These are phyloP conservation scores for Calonectria naviculata DNA, from an alignment of 2,329 filamentous ascomycete genomes.

Conservation along the genomic window DNA sequence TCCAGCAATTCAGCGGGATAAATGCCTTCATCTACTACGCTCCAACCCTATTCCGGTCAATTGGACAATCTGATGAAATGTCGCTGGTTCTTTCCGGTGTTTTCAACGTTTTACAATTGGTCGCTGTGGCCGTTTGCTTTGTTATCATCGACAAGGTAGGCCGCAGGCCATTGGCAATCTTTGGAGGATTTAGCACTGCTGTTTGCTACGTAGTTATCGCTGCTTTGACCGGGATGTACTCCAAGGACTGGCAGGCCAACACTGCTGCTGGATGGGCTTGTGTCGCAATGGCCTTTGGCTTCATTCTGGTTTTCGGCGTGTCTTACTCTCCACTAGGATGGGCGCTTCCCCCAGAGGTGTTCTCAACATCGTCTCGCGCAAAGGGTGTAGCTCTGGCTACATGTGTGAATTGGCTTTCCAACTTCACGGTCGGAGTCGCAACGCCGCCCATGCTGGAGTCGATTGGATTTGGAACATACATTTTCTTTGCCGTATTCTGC, in stretches of 20 bases:
- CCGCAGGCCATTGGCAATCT: conserved; percentile 54
- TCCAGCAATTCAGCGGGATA: conserved; percentile 24
- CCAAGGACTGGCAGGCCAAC: conserved; percentile 59
- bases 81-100: conserved; percentile 54
- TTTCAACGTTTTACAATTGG: conserved; percentile 55
- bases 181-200: conserved; percentile 61
- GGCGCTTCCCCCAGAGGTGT: conserved; percentile 56
- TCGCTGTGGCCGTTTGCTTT: conserved; percentile 41
- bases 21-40: conserved; percentile 56
- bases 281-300: conserved; percentile 49
- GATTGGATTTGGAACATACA: not conserved
- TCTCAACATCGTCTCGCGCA: conserved; percentile 49
- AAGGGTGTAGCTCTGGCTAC: conserved; percentile 53
- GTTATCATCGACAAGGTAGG: conserved; percentile 56
- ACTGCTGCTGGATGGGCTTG: conserved; percentile 64
- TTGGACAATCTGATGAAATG: conserved; percentile 35
- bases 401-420: conserved; percentile 51
- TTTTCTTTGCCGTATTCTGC: not conserved
- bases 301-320: conserved; percentile 35
- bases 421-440: conserved; percentile 30
- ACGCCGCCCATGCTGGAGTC: not conserved
- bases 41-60: conserved; percentile 47
- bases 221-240: conserved; percentile 59
- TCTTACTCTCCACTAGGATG: conserved; percentile 53
- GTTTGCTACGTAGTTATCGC: conserved; percentile 63